Evolutionary conservation across 345 rosid genomes (phyloP).

Genomic region (Salix caprea): DNA sequence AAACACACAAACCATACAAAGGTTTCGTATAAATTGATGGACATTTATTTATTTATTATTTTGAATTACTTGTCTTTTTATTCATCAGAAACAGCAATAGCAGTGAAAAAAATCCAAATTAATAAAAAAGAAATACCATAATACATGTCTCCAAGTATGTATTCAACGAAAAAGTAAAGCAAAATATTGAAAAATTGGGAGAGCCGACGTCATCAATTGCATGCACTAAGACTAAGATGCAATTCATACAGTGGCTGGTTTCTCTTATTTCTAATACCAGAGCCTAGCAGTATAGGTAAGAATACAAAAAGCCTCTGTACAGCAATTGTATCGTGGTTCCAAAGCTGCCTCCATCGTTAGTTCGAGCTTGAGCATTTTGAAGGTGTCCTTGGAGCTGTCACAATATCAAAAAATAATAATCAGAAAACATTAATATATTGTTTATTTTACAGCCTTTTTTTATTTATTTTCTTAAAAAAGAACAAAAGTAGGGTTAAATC

Average conservation of each 20-base stretch:
- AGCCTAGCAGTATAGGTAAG: neutral
- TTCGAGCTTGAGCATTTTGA: slow-evolving; percentile 33
- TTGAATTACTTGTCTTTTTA: no score
- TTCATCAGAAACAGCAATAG: no score
- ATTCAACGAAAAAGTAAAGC: neutral
- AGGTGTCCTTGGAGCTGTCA: slow-evolving; percentile 35
- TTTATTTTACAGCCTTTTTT: no score
- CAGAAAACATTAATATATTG: no score
- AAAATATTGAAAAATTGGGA: slow-evolving; percentile 4
- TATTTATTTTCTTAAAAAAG: no score
- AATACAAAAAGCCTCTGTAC: slow-evolving; percentile 28
- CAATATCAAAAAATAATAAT: neutral
- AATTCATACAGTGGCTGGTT: neutral
- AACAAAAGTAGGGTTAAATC: no score
- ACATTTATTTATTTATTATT: no score
- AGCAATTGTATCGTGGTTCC: neutral
- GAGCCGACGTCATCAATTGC: slow-evolving; percentile 10
- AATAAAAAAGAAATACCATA: no score
- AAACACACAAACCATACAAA: no score
- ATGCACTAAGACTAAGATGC: neutral
- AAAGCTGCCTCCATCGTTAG: neutral
- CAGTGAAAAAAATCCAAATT: no score
- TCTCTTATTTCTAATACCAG: slow-evolving; percentile 5
- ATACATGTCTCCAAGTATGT: no score
- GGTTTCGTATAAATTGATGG: no score